Evolutionary conservation across 1,284 basidiomycete species (phyloP).

Genomic region (Austroboletus novae-zelandiae): DNA sequence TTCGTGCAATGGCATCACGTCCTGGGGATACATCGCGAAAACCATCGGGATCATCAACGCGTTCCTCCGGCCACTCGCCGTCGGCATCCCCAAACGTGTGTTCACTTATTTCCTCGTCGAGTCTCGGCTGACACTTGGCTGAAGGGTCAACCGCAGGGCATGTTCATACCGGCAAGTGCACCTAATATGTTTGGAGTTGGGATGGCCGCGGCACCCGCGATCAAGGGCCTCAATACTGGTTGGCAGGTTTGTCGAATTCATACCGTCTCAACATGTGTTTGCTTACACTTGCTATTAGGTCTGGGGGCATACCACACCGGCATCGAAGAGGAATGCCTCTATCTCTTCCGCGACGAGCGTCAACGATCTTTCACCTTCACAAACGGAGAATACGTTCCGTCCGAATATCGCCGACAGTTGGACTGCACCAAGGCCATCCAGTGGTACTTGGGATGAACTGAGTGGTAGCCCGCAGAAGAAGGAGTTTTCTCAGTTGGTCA

Average conservation of each 20-base stretch:
- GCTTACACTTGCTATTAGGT: constrained; percentile 41
- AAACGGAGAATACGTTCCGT: constrained; percentile 48
- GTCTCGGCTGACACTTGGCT: constrained; percentile 4
- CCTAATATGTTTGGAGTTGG: constrained; percentile 54
- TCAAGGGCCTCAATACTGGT: constrained; percentile 57
- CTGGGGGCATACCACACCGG: constrained; percentile 52
- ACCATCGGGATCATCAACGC: constrained; percentile 64
- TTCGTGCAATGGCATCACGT: constrained; percentile 47
- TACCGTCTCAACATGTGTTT: constrained; percentile 4
- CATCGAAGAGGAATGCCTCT: constrained; percentile 59
- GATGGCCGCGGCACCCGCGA: constrained; percentile 44
- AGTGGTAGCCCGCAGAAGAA: constrained; percentile 46
- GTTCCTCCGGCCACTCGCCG: constrained; percentile 61
- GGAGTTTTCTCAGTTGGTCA: constrained; percentile 48
- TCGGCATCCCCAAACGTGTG: constrained; percentile 53
- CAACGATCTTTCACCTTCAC: constrained; percentile 47
- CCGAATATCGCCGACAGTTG: constrained; percentile 51
- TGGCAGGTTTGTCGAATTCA: constrained; percentile 59
- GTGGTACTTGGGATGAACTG: constrained; percentile 63
- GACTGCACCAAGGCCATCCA: constrained; percentile 49
- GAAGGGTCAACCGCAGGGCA: constrained; percentile 44
- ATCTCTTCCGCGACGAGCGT: constrained; percentile 57
- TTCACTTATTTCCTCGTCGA: constrained; percentile 1
- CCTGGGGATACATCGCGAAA: constrained; percentile 55
- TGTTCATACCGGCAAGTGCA: constrained; percentile 40